These are phyloP conservation scores for Begonia masoniana DNA, from an alignment of 306 rosid species.

Conservation along the genomic window DNA sequence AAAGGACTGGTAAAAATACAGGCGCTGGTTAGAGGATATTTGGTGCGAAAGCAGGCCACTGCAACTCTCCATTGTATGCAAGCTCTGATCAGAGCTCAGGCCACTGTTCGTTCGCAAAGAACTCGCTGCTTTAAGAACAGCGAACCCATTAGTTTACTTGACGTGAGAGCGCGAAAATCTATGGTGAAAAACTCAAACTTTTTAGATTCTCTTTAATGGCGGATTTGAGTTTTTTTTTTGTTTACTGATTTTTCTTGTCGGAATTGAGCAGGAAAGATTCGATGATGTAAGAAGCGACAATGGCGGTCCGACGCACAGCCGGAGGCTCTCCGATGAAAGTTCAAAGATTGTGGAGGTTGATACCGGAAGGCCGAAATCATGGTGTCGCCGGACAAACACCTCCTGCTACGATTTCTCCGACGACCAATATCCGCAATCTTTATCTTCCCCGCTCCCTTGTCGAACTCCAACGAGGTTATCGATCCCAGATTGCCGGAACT, in stretches of 20 bases:
- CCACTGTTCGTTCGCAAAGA: conserved; percentile 55
- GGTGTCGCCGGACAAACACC: conserved; percentile 61
- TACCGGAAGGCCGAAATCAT: conserved; percentile 59
- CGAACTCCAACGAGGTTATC: conserved; percentile 27
- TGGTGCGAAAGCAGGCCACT: conserved; percentile 77
- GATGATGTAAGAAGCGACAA: conserved; percentile 45
- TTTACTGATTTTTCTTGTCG: neutral
- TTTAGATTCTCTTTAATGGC: neutral
- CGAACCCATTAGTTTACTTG: conserved; percentile 25
- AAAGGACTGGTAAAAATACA: conserved; percentile 84
- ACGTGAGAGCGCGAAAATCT: conserved; percentile 49
- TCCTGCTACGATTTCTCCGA: conserved; percentile 52
- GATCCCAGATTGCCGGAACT: conserved; percentile 31
- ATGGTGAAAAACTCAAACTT: conserved; percentile 28
- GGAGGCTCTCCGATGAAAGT: conserved; percentile 56
- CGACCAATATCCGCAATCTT: conserved; percentile 29
- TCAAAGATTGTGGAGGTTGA: conserved; percentile 88
- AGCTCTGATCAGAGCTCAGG: conserved; percentile 79
- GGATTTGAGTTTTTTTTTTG: neutral
- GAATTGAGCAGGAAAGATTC: conserved; percentile 50
- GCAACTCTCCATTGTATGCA: conserved; percentile 75
- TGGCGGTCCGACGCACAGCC: conserved; percentile 41
- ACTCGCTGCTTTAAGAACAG: conserved; percentile 21
- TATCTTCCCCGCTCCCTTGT: conserved; percentile 40
- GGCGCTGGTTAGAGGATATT: conserved; percentile 76